These are phyloP conservation scores for Misopates orontium DNA, from an alignment of 257 asterid species.

Conservation along the genomic window DNA sequence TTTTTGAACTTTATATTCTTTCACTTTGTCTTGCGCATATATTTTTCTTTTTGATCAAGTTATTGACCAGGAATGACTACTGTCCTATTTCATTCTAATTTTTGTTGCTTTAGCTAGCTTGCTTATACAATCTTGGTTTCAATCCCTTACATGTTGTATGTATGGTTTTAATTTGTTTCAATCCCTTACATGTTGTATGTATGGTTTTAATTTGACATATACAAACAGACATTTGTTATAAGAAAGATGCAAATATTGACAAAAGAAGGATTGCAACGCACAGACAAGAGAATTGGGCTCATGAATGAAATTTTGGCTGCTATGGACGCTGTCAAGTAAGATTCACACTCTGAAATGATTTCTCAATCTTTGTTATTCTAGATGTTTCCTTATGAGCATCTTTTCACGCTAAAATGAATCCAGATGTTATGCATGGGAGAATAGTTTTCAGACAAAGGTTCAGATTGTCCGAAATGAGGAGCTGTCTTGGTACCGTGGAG, in stretches of 20 bases:
- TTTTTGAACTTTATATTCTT: no score
- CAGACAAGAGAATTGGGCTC: constrained; percentile 96
- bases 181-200: background rate
- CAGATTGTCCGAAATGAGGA: constrained; percentile 79
- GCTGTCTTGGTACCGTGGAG: constrained; percentile 76
- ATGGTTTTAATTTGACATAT: constrained; percentile 28
- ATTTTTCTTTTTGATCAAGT: no score
- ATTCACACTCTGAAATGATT: constrained; percentile 18
- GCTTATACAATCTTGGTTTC: constrained; percentile 1
- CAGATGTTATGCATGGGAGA: constrained; percentile 99
- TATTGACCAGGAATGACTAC: no score
- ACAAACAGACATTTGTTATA: constrained; percentile 68
- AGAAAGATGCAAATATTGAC: constrained; percentile 89
- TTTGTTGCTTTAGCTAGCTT: background rate
- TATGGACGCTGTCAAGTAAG: constrained; percentile 97
- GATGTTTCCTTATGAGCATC: constrained; percentile 21
- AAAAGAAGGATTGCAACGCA: constrained; percentile 85
- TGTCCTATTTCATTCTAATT: background rate
- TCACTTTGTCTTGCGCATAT: no score
- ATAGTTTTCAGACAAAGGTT: constrained; percentile 80
- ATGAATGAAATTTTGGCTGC: constrained; percentile 98
- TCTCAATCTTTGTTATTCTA: constrained; percentile 9
- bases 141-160: background rate
- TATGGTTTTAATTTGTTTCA: constrained; percentile 20
- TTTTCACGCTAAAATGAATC: constrained; percentile 9